A percentile compares a stretch with the other conserved stretches of the same genome.
These are phyloP conservation scores for Lactarius pseudohatsudake DNA, from an alignment of 768 basidiomycete genomes.

Conservation along the genomic window DNA sequence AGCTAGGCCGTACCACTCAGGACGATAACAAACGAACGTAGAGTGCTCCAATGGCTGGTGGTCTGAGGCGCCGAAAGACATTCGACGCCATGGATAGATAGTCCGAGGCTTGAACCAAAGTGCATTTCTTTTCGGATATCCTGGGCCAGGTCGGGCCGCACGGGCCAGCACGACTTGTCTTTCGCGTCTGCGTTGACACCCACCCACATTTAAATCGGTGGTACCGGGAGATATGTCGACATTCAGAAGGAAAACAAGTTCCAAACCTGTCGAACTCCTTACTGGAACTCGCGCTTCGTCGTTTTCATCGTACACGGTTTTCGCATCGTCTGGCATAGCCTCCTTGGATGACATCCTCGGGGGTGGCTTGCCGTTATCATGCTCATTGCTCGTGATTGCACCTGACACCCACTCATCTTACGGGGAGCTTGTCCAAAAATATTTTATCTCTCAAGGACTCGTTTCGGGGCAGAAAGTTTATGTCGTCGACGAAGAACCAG, in stretches of 20 bases:
- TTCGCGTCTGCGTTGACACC: neutral
- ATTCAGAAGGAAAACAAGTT: conserved; percentile 66
- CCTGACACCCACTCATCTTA: conserved; percentile 87
- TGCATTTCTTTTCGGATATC: neutral
- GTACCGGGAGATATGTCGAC: conserved; percentile 59
- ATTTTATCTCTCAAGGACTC: conserved; percentile 88
- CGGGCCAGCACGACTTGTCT: neutral
- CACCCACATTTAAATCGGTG: neutral
- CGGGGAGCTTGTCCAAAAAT: conserved; percentile 80
- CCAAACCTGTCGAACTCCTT: conserved; percentile 44
- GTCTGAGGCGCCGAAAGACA: conserved; percentile 18
- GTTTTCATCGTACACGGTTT: conserved; percentile 51
- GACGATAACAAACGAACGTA: conserved; percentile 16
- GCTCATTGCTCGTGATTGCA: conserved; percentile 69
- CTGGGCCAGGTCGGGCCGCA: neutral
- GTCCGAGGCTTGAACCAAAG: neutral
- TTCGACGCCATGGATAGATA: conserved; percentile 9
- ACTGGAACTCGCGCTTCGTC: conserved; percentile 60
- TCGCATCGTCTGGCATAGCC: conserved; percentile 85
- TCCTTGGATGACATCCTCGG: conserved; percentile 95
- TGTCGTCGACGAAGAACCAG: conserved; percentile 60
- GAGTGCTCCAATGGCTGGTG: conserved; percentile 20
- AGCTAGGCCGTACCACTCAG: conserved; percentile 33
- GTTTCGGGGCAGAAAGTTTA: conserved; percentile 65
- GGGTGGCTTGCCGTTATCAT: conserved; percentile 84